Evolutionary conservation across 495 filamentous ascomycete species (phyloP), one percentile per base, ranked within the genome.

Genomic region (Tuber borchii): DNA sequence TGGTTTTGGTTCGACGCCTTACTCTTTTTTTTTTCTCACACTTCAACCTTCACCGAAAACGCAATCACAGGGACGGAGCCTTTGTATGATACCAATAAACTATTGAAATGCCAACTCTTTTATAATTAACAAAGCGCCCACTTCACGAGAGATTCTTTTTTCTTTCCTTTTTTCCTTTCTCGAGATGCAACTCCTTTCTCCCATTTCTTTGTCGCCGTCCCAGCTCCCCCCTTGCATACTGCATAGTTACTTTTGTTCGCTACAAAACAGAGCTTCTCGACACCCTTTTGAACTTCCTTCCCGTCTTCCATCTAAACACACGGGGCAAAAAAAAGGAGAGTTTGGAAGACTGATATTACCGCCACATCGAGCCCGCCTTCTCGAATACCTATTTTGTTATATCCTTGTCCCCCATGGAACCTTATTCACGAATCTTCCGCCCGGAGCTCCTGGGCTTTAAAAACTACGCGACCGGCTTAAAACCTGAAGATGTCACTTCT

Each of bases 181-280:
- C 14, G 34, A 65, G 26, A 17, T 65, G 56, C 16, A 65, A 7
- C 46, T 34, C 71, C 44, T 56, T 61, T n/a, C 65, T 61, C 45
- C 69, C 44, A 70, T 75, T 79, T 76, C 78, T 79, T 79, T 79
- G 78, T 79, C 73, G 65, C 43, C 73, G 76, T 79, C 77, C 78
- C 16, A 65, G 56, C 31, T 17, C 26, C 51, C 77, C 78, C 76
- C 78, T 79, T 75, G 70, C 77, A 79, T 79, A 34, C 73, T 16
- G 56, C 56, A 34, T 34, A 65, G 56, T 65, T 34, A 17, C 56
- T 34, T 65, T 65, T 65, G 56, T 16, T 65, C 14, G 26, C 56
- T 65, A 65, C 56, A 65, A 65, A 19, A 65, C 26, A 34, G n/a
- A 61, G 26, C 26, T 65, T 65, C 14, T 65, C 26, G 14, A 31